phyloP scores from a whole-genome alignment of 495 filamentous ascomycete genomes.

The Symbiotaphrina buchneri region DNA sequence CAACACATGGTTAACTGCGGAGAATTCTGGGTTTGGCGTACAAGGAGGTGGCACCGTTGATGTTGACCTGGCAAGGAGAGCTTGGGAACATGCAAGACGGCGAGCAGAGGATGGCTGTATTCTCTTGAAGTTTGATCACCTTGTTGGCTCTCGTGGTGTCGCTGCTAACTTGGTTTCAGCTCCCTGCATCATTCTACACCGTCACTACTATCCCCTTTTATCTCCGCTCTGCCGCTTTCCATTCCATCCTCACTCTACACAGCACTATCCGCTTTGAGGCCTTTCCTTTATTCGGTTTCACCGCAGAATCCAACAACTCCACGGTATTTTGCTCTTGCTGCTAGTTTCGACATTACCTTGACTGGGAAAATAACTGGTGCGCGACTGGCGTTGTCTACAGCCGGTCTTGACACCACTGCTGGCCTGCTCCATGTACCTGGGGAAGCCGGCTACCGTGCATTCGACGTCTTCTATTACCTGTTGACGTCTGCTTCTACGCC shows the following conservation, averaged over 20 bases:
- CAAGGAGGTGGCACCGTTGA: conserved; percentile 59
- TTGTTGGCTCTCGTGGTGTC: not conserved
- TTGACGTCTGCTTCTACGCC: conserved; percentile 74
- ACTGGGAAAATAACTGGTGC: conserved; percentile 56
- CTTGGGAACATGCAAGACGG: conserved; percentile 92
- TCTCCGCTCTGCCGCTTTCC: conserved; percentile 54
- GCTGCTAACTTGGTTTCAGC: conserved; percentile 19
- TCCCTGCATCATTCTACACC: conserved; percentile 78
- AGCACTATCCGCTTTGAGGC: conserved; percentile 54
- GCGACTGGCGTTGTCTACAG: conserved; percentile 56
- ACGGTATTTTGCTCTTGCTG: conserved; percentile 58
- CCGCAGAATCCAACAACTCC: conserved; percentile 73
- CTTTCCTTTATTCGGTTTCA: conserved; percentile 72
- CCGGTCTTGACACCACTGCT: conserved; percentile 64
- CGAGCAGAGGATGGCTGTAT: conserved; percentile 93
- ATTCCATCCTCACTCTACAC: conserved; percentile 53
- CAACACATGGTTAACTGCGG: conserved; percentile 79
- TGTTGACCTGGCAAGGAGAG: conserved; percentile 49
- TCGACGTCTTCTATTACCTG: conserved; percentile 96
- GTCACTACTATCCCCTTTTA: conserved; percentile 60
- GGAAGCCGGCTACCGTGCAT: conserved; percentile 72
- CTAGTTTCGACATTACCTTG: conserved; percentile 61
- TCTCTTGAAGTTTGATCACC: conserved; percentile 45
- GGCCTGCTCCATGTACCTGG: conserved; percentile 66
- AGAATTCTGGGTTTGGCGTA: conserved; percentile 39